Evolutionary conservation across 1,284 basidiomycete species (phyloP).

Genomic region (Testicularia cyperi): DNA sequence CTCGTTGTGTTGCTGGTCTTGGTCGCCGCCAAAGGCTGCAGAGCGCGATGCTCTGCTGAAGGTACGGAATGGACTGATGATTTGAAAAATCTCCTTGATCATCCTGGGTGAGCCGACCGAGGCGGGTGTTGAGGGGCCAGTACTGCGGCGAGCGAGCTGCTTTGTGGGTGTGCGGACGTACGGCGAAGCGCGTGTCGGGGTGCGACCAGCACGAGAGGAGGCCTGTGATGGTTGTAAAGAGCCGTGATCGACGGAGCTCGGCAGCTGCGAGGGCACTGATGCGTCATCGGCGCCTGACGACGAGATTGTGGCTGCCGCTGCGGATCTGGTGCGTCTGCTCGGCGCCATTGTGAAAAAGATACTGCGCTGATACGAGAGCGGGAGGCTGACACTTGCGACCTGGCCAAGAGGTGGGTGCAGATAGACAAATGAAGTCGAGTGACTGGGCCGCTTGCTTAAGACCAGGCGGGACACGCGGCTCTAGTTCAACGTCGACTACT

Average conservation of each 20-base stretch:
- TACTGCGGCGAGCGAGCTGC: slow-evolving; percentile 4
- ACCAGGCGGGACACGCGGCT: too few relatives aligned
- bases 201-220: neutral
- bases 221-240: neutral
- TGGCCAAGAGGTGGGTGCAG: too few relatives aligned
- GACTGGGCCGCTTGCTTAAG: too few relatives aligned
- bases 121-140: slow-evolving; percentile 23
- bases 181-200: slow-evolving; percentile 20
- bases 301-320: neutral
- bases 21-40: slow-evolving; percentile 29
- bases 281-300: neutral
- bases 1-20: too few relatives aligned
- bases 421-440: too few relatives aligned
- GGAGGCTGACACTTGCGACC: too few relatives aligned
- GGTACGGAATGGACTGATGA: slow-evolving; percentile 37
- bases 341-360: neutral
- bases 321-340: neutral
- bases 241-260: neutral
- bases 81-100: slow-evolving; percentile 32
- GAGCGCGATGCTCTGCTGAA: slow-evolving; percentile 24
- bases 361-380: too few relatives aligned
- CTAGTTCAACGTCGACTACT: too few relatives aligned
- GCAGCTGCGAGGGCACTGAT: neutral
- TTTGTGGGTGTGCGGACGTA: slow-evolving; percentile 32
- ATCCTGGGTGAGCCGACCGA: slow-evolving; percentile 33